Percentiles rank a stretch among this genome's conserved stretches.
Conservation (phyloP, 169 alveolate species). For the Cryptosporidium bovis region DNA sequence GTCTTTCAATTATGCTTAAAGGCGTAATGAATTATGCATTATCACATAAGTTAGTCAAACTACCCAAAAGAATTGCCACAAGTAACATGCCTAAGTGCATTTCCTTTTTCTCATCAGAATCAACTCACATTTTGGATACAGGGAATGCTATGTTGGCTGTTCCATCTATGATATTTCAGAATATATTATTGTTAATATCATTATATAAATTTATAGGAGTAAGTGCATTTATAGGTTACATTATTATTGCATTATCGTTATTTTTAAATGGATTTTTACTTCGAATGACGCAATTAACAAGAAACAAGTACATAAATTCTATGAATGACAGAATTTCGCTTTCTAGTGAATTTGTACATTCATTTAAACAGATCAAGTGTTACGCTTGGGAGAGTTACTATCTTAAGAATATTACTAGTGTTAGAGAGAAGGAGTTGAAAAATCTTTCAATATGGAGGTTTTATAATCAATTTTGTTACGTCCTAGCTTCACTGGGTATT, state of each 20-base stretch:
- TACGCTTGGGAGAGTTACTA: constrained; percentile 72
- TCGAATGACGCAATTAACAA: constrained; percentile 22
- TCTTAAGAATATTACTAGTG: constrained; percentile 23
- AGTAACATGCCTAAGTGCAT: constrained; percentile 41
- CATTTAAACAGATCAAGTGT: constrained; percentile 69
- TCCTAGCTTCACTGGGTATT: constrained; percentile 48
- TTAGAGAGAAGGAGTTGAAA: constrained; percentile 36
- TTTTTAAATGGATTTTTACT: constrained; percentile 46
- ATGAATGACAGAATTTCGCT: constrained; percentile 59
- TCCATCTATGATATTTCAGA: constrained; percentile 67
- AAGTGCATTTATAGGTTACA: constrained; percentile 67
- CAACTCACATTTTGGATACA: constrained; percentile 29
- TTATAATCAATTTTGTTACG: constrained; percentile 42
- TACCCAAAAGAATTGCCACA: constrained; percentile 27
- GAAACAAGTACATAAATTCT: constrained; percentile 23
- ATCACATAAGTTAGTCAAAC: constrained; percentile 21
- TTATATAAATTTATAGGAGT: constrained; percentile 54
- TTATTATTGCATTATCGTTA: constrained; percentile 29
- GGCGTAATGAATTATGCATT: constrained; percentile 61
- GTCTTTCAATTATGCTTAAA: constrained; percentile 50
- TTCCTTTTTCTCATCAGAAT: constrained; percentile 58
- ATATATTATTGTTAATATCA: constrained; percentile 41
- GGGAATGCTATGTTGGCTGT: constrained; percentile 56
- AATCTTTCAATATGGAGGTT: constrained; percentile 60
- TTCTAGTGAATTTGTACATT: constrained; percentile 41